Base-by-base conservation (phyloP, 495 filamentous ascomycete genomes). In the Hyaloscypha bicolor region DNA sequence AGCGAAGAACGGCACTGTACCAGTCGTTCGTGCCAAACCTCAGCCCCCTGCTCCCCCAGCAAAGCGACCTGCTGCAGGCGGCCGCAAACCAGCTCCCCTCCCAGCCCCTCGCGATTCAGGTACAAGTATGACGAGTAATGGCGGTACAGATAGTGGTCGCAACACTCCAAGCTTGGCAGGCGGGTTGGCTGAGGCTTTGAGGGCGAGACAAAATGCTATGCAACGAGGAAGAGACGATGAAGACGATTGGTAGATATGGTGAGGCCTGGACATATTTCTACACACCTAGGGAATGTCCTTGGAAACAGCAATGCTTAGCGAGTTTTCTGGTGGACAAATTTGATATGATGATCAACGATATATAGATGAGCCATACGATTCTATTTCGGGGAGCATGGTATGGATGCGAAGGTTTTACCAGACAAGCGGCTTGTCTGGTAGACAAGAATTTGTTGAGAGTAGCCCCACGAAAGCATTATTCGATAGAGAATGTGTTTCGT, bases 161-260 rank as follows among this genome's bases (percentile, higher is more conserved):
- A 91, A 84, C 70, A 82, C 80, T 31, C 85, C 84, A 33, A 93
- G 91, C 75, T 75, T 97, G 72, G 93, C 92, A 0, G 93, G 91
- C 25, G 91, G 92, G 0, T 79, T 98, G 68, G 94, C 94, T 5
- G 91, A 96, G 75, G 93, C 92, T 37, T 74, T 95, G 76, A 78
- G 89, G 74, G 86, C 87, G 69, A 65, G 72, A 67, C 70, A 72
- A 59, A 72, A 83, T 58, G 85, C 85, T 57, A 86, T 87, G 78
- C 90, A 95, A 75, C 86, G 81, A 68, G 86, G 85, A 64, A 84
- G 84, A 71, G 87, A 91, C 65, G 91, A 95, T 62, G 93, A 95
- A 70, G 86, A 89, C 63, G 86, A 88, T 57, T 87, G 86, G 85
- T 88, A 82, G 74, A 61, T 61, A 48, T 25, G 8, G 59, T 22